These are phyloP conservation scores for Podila clonocystis DNA, from an alignment of 192 early-diverging fungal genomes.

Conservation along the genomic window DNA sequence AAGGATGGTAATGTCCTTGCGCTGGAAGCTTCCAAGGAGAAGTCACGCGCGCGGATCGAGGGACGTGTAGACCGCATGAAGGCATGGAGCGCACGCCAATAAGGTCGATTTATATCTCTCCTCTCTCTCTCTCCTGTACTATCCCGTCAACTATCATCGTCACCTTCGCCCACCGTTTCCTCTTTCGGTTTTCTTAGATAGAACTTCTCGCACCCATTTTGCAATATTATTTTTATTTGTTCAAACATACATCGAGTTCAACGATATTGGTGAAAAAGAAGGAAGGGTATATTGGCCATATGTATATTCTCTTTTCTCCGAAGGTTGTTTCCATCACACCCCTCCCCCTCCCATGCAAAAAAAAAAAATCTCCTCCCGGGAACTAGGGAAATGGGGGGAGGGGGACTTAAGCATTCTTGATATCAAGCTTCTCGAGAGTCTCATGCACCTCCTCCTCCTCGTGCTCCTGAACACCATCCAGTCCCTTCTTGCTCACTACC, in stretches of 20 bases:
- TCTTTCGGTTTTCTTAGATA: not conserved
- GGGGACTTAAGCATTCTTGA: not conserved
- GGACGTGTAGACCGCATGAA: slow-evolving; percentile 49
- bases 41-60: slow-evolving; percentile 38
- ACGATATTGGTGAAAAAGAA: no score
- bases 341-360: not conserved
- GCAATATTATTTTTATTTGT: no score
- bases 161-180: not conserved
- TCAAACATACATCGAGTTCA: no score
- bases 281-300: no score
- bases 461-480: not conserved
- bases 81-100: slow-evolving; percentile 32
- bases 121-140: not conserved
- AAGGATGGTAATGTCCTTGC: slow-evolving; percentile 64
- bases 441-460: not conserved
- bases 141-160: not conserved
- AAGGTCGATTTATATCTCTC: not conserved
- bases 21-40: slow-evolving; percentile 11
- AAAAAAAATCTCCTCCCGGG: not conserved
- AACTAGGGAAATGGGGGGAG: no score
- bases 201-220: no score
- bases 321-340: no score
- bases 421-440: not conserved
- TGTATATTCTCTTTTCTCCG: no score
- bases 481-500: not conserved